phyloP scores from a whole-genome alignment of 768 basidiomycete species.

The Leccinum uliginosum region DNA sequence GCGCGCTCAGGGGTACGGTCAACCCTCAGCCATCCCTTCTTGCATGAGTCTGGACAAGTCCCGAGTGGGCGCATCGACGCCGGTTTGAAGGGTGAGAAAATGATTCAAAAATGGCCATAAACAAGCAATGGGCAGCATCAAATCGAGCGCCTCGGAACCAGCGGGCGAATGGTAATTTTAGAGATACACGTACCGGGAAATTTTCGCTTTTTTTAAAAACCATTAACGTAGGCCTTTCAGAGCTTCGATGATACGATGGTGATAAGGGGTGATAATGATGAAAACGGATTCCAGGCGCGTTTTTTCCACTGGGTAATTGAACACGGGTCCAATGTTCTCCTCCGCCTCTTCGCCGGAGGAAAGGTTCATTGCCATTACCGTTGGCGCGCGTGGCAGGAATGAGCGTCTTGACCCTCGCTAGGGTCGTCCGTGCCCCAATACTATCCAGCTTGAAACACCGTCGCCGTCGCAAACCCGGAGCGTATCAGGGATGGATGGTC shows the following conservation, averaged over 20 bases:
- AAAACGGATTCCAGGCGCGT: neutral
- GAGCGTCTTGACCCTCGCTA: neutral
- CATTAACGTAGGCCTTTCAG: neutral
- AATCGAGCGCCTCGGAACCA: neutral
- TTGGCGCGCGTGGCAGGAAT: neutral
- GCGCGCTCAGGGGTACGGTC: neutral
- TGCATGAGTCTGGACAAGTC: neutral
- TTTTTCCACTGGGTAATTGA: neutral
- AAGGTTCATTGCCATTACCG: neutral
- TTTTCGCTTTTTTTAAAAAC: neutral
- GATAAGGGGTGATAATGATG: neutral
- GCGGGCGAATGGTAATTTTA: neutral
- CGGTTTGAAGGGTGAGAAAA: slow-evolving; percentile 34
- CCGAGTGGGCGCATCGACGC: slow-evolving; percentile 12
- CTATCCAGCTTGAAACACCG: neutral
- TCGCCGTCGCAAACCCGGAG: neutral
- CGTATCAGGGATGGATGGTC: neutral
- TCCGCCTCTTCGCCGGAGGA: neutral
- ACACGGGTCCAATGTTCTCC: neutral
- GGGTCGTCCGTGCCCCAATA: neutral
- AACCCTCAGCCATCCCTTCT: neutral
- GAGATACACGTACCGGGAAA: neutral
- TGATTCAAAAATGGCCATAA: slow-evolving; percentile 30
- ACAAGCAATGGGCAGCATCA: neutral
- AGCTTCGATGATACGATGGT: neutral